Base-by-base conservation (phyloP, 2,329 filamentous ascomycete genomes). In the Cadophora sp. region DNA sequence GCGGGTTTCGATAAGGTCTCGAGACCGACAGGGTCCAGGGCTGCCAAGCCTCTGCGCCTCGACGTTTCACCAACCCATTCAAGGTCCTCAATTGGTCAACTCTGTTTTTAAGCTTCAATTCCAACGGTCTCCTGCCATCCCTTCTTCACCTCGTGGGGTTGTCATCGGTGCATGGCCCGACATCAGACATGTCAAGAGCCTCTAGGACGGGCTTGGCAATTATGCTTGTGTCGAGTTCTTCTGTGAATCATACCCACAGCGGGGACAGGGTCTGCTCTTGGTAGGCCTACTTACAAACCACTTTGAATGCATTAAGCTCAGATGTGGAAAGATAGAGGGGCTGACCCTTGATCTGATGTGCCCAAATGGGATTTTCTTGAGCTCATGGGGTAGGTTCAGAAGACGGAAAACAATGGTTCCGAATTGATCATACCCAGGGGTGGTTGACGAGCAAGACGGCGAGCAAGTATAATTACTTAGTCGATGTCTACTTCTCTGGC, bases 1-100 rank as follows among this genome's bases (percentile, higher is more conserved):
- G 31, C 40, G 65, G 40, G 75, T 76, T 76, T 76, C 74, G 69
- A 55, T 51, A 66, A 59, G 64, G 74, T 75, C 66, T 74, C 69
- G 64, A 68, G 55, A 67, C 37, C 31, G 62, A 66, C 71, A 73
- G 68, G 73, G 73, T 64, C 26, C 16, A 24, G 37, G 55, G 26
- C 51, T 40, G 70, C 69, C 70, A 72, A 72, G 69, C 56, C 58
- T 64, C 46, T 69, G 40, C 68, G 34, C 64, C 55, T 62, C 64
- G 34, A 67, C 62, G 43, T 72, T 71, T 64, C 59, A 62, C 43
- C 43, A 55, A 40, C 40, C 62, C 26, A 19, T 64, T 64, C 65
- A 68, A 37, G 40, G 19, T 62, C 60, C 48, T 64, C 65, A 58
- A 74, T 75, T 74, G 73, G 73, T 58, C 63, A 61, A 63, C 61